Conservation (phyloP, 1,139 yeast species). For the Blastobotrys niveus region DNA sequence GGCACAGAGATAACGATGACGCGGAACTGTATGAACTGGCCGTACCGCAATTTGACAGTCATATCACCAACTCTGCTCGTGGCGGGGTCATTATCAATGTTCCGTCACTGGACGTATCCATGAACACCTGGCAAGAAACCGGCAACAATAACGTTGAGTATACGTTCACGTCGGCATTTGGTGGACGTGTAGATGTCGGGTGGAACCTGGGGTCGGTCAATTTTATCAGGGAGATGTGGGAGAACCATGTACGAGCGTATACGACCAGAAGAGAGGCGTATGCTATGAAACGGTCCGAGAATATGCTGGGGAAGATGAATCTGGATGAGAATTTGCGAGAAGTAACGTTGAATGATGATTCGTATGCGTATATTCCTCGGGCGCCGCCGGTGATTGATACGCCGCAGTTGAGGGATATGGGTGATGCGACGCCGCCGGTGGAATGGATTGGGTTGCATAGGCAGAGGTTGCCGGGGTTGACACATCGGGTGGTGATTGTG, state of each 20-base stretch:
- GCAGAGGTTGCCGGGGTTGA: slow-evolving; percentile 72
- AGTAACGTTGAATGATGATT: slow-evolving; percentile 56
- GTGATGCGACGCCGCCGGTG: slow-evolving; percentile 95
- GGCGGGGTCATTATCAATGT: slow-evolving; percentile 80
- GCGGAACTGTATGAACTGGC: slow-evolving; percentile 43
- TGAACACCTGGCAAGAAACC: slow-evolving; percentile 63
- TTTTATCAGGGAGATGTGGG: slow-evolving; percentile 86
- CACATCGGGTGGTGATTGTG: slow-evolving; percentile 74
- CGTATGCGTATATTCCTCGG: slow-evolving; percentile 55
- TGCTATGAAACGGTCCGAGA: slow-evolving; percentile 18
- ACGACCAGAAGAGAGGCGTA: slow-evolving; percentile 43
- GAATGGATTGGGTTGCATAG: slow-evolving; percentile 97
- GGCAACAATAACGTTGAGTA: slow-evolving; percentile 49
- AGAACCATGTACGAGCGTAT: slow-evolving; percentile 60
- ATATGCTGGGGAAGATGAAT: slow-evolving; percentile 12
- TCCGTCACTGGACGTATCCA: slow-evolving; percentile 67
- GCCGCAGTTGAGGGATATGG: slow-evolving; percentile 83
- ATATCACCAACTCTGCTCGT: slow-evolving; percentile 51
- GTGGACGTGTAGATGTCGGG: slow-evolving; percentile 81
- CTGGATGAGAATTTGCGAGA: slow-evolving; percentile 41
- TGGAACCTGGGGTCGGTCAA: slow-evolving; percentile 95
- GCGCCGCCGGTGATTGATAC: slow-evolving; percentile 79
- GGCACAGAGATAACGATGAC: too few species aligned
- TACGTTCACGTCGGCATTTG: slow-evolving; percentile 64
- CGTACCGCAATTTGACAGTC: slow-evolving; percentile 50